Evolutionary conservation across 2,329 filamentous ascomycete species (phyloP).

Genomic region (Raffaelea albimanens): DNA sequence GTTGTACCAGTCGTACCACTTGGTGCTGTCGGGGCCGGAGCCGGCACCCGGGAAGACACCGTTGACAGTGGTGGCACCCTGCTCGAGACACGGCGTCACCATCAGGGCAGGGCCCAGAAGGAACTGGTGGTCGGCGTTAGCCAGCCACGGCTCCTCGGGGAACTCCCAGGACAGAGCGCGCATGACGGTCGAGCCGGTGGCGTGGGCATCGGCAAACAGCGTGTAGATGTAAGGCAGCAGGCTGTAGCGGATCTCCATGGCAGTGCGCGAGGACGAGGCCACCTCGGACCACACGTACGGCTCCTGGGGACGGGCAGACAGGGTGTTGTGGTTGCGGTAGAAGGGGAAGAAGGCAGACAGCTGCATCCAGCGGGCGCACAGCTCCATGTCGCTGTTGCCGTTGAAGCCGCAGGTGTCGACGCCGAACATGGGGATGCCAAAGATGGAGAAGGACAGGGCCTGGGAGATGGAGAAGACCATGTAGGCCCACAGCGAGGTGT

Average conservation of each 20-base stretch:
- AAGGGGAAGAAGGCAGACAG: slow-evolving; percentile 68
- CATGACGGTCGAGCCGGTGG: slow-evolving; percentile 54
- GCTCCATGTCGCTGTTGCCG: slow-evolving; percentile 53
- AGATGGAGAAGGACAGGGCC: slow-evolving; percentile 54
- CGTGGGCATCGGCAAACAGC: slow-evolving; percentile 49
- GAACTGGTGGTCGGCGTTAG: slow-evolving; percentile 37
- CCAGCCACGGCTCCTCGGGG: slow-evolving; percentile 37
- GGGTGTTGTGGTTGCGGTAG: slow-evolving; percentile 59
- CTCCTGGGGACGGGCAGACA: slow-evolving; percentile 44
- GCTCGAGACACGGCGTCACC: slow-evolving; percentile 37
- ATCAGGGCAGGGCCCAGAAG: slow-evolving; percentile 39
- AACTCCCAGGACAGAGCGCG: slow-evolving; percentile 67
- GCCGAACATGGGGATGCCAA: slow-evolving; percentile 60
- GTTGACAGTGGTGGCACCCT: slow-evolving; percentile 32
- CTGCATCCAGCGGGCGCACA: slow-evolving; percentile 68
- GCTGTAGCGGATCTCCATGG: slow-evolving; percentile 63
- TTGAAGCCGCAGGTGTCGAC: slow-evolving; percentile 72
- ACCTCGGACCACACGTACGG: slow-evolving; percentile 62
- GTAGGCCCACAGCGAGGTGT: slow-evolving; percentile 44
- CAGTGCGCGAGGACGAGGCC: slow-evolving; percentile 53
- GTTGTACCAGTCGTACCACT: slow-evolving; percentile 80
- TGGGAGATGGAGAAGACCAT: slow-evolving; percentile 49
- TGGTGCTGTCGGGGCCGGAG: slow-evolving; percentile 23
- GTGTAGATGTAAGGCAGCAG: slow-evolving; percentile 81
- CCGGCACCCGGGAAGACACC: slow-evolving; percentile 37